Base-by-base conservation (phyloP, 164 flowering plant genomes). In the Pachysandra terminalis region DNA sequence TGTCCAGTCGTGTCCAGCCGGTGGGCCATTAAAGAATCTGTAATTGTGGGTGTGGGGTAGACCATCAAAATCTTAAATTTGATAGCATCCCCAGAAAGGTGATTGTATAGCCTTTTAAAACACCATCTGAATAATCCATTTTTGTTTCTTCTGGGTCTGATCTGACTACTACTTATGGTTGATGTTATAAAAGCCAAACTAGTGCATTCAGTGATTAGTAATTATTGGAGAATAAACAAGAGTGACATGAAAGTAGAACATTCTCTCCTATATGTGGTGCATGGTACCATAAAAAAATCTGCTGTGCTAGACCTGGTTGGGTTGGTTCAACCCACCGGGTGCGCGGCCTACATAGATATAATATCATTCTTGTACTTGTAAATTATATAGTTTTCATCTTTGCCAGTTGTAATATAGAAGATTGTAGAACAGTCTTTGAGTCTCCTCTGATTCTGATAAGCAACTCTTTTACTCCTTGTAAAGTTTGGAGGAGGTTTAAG, bases 21-120 rank as follows among this genome's bases (percentile, higher is more conserved):
- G 76, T 68, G 69, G 68, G 59, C 56, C 72, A 21, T 19, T 59
- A n/a, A 59, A 27, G 25, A 61, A 40, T 26, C 55, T 37, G 17
- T 59, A 51, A 26, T 73, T 70, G 73, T 70, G 68, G 68, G 21
- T 59, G 57, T 56, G 37, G 48, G 54, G 15, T 9, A 9, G 49
- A 73, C 53, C 64, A 73, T 73, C 68, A 35, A 48, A 68, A 62
- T 64, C 68, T 64, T 60, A 37, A 53, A 40, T 68, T 52, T 73
- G 66, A 56, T 68, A 21, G 62, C 56, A 23, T 56, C 40, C 69
- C 32, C 56, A 7, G 56, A 71, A 71, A 66, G 71, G 21, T 62
- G 61, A 41, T 64, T 55, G 52, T 64, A n/a, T 63, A 67, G 28
- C 40, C 63, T 51, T 67, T 48, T 49, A 22, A n/a, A 37, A 45